phyloP scores from a whole-genome alignment of 2,329 filamentous ascomycete species.

The Fusarium sp. region DNA sequence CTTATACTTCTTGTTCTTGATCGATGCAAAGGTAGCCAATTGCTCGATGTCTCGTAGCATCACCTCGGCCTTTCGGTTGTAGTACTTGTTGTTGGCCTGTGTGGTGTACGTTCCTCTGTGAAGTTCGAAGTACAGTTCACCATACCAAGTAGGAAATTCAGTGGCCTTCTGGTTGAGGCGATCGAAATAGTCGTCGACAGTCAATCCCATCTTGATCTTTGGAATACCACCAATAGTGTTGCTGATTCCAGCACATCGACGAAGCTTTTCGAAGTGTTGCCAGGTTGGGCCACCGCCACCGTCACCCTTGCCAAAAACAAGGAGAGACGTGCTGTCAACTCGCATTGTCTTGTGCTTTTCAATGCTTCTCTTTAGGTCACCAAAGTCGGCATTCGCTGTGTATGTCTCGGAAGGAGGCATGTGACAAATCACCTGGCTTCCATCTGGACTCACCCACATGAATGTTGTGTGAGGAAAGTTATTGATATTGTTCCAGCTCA shows the following conservation, averaged over 20 bases:
- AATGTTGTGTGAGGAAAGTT: slow-evolving; percentile 99
- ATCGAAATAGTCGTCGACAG: slow-evolving; percentile 95
- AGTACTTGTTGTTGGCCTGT: slow-evolving; percentile 95
- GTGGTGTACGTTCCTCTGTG: slow-evolving; percentile 98
- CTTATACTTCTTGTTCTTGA: slow-evolving; percentile 78
- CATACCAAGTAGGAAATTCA: slow-evolving; percentile 94
- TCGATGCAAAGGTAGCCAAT: slow-evolving; percentile 84
- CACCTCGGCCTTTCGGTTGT: slow-evolving; percentile 88
- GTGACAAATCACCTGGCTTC: slow-evolving; percentile 95
- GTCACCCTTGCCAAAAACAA: slow-evolving; percentile 97
- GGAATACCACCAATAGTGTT: slow-evolving; percentile 85
- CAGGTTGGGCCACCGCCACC: slow-evolving; percentile 95
- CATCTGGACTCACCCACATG: slow-evolving; percentile 97
- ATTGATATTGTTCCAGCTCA: slow-evolving; percentile 99
- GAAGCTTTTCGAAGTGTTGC: slow-evolving; percentile 93
- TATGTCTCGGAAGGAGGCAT: slow-evolving; percentile 98
- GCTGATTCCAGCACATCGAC: slow-evolving; percentile 89
- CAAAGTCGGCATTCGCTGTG: slow-evolving; percentile 93
- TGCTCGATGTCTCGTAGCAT: slow-evolving; percentile 89
- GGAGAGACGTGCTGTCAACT: slow-evolving; percentile 87
- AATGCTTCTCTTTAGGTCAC: slow-evolving; percentile 90
- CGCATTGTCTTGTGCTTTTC: slow-evolving; percentile 96
- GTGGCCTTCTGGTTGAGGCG: slow-evolving; percentile 81
- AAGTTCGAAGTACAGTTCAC: slow-evolving; percentile 97
- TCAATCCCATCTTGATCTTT: slow-evolving; percentile 86